Evolutionary conservation across 2,329 filamentous ascomycete species (phyloP), one percentile per base, ranked within the genome.

Genomic region (Colletotrichum chrysophilum): DNA sequence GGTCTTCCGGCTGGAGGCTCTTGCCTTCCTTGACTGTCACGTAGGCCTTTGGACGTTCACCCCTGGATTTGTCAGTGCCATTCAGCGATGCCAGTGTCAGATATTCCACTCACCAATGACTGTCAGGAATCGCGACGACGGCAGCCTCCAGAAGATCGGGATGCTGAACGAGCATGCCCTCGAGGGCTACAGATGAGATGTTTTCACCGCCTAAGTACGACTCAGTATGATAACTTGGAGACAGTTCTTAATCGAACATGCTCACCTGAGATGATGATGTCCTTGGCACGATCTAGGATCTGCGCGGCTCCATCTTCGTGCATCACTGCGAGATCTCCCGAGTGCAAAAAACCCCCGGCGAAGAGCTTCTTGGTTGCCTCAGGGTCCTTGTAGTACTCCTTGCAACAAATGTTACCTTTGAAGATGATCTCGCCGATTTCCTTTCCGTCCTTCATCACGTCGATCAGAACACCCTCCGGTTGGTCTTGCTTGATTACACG

Each of bases 1-100:
- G 87, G 10, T 95, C 94, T 34, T 92, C 87, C 0, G 92, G 92
- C 4, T 86, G 87, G 21, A 95, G 78, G 2, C 84, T 81, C 80
- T 89, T 91, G n/a, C 92, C 93, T 56, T 90, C 84, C 82, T 95
- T 94, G 36, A 96, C 88, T 0, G 97, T 98, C 75, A 98, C 87
- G 82, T 95, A 99, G 0, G 96, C 97, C 86, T 98, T 98, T 14
- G 97, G 96, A n/a, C 95, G 88, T 86, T 99, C 97, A 28, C 97
- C 97, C 74, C 67, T 70, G 24, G 26, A 13, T 24, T 28, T 48
- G 28, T 70, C 10, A 55, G 55, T 32, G 38, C 34, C 21, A 61
- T 56, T 36, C 32, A 13, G 61, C 38, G 7, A n/a, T 64, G 21
- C 16, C 16, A n/a, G 24, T 21, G 13, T 24, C 26, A 34, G 7